phyloP scores from a whole-genome alignment of 1,139 yeast genomes.

The Blastobotrys buckinghamii region DNA sequence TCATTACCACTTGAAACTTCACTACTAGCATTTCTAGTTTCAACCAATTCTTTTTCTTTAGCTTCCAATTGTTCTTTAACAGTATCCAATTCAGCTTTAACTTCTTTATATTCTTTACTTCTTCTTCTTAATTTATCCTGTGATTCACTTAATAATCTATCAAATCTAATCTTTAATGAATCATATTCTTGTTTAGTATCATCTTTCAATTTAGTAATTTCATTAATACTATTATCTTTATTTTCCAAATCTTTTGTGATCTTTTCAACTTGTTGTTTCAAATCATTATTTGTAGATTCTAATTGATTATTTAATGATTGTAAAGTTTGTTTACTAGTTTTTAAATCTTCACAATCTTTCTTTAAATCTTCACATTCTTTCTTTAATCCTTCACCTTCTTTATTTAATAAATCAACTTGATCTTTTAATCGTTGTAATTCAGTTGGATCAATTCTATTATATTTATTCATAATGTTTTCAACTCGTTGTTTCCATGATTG shows the following conservation, averaged over 20 bases:
- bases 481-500: slow-evolving; percentile 50
- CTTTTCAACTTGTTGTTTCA: not conserved
- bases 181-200: slow-evolving; percentile 1
- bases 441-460: slow-evolving; percentile 44
- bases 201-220: slow-evolving; percentile 8
- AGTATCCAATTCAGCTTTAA: slow-evolving; percentile 22
- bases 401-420: slow-evolving; percentile 33
- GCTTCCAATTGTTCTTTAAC: slow-evolving; percentile 16
- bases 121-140: slow-evolving; percentile 29
- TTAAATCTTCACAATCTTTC: too few relatives aligned
- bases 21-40: slow-evolving; percentile 14
- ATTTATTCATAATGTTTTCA: slow-evolving; percentile 43
- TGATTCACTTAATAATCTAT: slow-evolving; percentile 27
- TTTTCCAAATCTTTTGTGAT: not conserved
- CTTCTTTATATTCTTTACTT: slow-evolving; percentile 19
- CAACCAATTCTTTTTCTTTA: slow-evolving; percentile 21
- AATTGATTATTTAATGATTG: not conserved
- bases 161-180: slow-evolving; percentile 20
- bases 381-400: not conserved
- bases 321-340: slow-evolving; percentile 11
- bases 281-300: slow-evolving; percentile 9
- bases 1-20: slow-evolving; percentile 13
- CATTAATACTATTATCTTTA: slow-evolving; percentile 2
- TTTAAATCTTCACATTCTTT: not conserved
- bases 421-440: slow-evolving; percentile 36